phyloP scores from a whole-genome alignment of 2,329 filamentous ascomycete genomes.

The Fusarium goolgardi region DNA sequence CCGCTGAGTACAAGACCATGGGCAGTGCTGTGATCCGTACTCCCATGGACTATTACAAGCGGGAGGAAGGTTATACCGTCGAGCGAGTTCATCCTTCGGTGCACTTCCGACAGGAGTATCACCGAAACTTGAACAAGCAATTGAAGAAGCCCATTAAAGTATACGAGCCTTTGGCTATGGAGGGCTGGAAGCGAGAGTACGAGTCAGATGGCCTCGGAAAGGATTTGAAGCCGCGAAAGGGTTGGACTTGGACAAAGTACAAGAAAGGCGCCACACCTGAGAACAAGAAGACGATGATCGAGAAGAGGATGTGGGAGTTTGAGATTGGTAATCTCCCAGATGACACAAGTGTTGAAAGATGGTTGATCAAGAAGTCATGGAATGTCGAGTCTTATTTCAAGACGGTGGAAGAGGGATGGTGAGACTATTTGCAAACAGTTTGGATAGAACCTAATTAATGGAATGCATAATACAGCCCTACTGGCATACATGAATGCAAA shows the following conservation, averaged over 20 bases:
- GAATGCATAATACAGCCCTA: neutral
- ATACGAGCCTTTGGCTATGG: slow-evolving; percentile 10
- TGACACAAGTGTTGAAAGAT: slow-evolving; percentile 10
- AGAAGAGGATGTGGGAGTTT: slow-evolving; percentile 18
- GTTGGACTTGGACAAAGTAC: slow-evolving; percentile 16
- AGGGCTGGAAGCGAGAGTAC: slow-evolving; percentile 8
- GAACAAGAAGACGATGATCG: slow-evolving; percentile 3
- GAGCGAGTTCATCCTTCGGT: slow-evolving; percentile 18
- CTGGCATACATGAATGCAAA: no score
- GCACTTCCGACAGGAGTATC: slow-evolving; percentile 9
- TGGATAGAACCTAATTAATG: neutral
- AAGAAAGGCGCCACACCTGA: neutral
- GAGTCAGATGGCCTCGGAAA: slow-evolving; percentile 2
- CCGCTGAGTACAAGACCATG: slow-evolving; percentile 2
- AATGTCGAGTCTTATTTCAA: slow-evolving; percentile 14
- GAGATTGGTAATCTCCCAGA: slow-evolving; percentile 14
- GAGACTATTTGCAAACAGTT: neutral
- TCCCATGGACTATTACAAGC: slow-evolving; percentile 3
- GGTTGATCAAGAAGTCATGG: slow-evolving; percentile 16
- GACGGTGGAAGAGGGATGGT: slow-evolving; percentile 8
- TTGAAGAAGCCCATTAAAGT: slow-evolving; percentile 3
- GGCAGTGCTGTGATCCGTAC: slow-evolving; percentile 10
- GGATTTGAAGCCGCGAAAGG: slow-evolving; percentile 3
- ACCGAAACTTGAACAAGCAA: slow-evolving; percentile 2
- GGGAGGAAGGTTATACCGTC: slow-evolving; percentile 6